These are phyloP conservation scores for Cytospora piceicola DNA, from an alignment of 2,329 filamentous ascomycete species.

Conservation along the genomic window DNA sequence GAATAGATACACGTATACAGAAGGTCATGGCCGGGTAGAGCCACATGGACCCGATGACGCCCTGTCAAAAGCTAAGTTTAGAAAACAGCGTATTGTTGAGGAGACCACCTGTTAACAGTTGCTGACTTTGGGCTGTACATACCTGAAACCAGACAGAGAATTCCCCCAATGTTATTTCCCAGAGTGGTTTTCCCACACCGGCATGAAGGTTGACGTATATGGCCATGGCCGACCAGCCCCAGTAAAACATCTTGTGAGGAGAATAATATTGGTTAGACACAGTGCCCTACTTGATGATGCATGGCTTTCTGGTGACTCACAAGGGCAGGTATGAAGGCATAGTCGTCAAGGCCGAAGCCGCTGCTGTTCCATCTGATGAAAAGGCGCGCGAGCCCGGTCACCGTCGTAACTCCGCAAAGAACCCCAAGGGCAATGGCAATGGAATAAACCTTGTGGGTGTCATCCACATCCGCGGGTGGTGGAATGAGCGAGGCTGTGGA, in stretches of 20 bases:
- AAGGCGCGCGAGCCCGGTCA: slow-evolving; percentile 28
- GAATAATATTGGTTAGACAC: slow-evolving; percentile 1
- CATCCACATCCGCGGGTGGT: slow-evolving; percentile 30
- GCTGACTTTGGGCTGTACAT: neutral
- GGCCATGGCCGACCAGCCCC: slow-evolving; percentile 33
- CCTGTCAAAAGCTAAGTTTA: slow-evolving; percentile 15
- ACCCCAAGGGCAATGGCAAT: slow-evolving; percentile 30
- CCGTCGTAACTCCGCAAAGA: slow-evolving; percentile 26
- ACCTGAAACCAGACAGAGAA: slow-evolving; percentile 34
- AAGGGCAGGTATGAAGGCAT: slow-evolving; percentile 33
- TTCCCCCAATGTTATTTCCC: slow-evolving; percentile 35
- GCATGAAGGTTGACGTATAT: slow-evolving; percentile 33
- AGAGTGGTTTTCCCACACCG: slow-evolving; percentile 36
- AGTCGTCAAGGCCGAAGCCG: slow-evolving; percentile 34
- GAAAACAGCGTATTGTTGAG: neutral
- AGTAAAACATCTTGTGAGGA: slow-evolving; percentile 31
- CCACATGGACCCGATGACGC: slow-evolving; percentile 31
- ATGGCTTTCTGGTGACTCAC: slow-evolving; percentile 18
- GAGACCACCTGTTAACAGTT: neutral
- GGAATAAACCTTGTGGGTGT: slow-evolving; percentile 32
- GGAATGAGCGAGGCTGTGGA: slow-evolving; percentile 26
- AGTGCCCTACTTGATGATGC: neutral
- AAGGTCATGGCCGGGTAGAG: slow-evolving; percentile 36
- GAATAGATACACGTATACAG: slow-evolving; percentile 34
- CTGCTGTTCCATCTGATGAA: slow-evolving; percentile 7